Evolutionary conservation across 1,284 basidiomycete species (phyloP).

Genomic region (Cryptococcus sp.): DNA sequence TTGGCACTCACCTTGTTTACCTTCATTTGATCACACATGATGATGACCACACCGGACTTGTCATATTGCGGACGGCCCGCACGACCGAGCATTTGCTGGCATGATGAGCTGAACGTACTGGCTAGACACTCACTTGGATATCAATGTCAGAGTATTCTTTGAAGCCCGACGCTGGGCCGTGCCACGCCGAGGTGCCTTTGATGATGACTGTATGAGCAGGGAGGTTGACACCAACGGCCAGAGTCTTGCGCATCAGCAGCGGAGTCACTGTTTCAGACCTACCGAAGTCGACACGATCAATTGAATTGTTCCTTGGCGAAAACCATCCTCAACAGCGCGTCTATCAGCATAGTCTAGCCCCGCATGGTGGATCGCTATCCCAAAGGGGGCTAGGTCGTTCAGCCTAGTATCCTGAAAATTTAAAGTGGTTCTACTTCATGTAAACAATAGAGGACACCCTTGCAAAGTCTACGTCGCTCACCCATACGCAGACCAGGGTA

Average conservation of each 20-base stretch:
- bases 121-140: slow-evolving; percentile 38
- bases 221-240: slow-evolving; percentile 60
- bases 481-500: slow-evolving; percentile 62
- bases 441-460: too few relatives aligned
- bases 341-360: slow-evolving; percentile 56
- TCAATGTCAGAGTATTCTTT: slow-evolving; percentile 53
- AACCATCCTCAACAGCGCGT: slow-evolving; percentile 54
- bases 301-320: slow-evolving; percentile 50
- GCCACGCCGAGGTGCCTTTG: slow-evolving; percentile 49
- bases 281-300: slow-evolving; percentile 53
- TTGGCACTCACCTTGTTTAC: slow-evolving; percentile 27
- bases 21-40: slow-evolving; percentile 44
- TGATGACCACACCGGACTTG: slow-evolving; percentile 50
- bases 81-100: slow-evolving; percentile 55
- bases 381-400: slow-evolving; percentile 35
- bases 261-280: slow-evolving; percentile 5
- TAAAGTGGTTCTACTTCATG: too few relatives aligned
- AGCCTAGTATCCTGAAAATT: slow-evolving; percentile 32
- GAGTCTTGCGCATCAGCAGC: slow-evolving; percentile 43
- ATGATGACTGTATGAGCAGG: slow-evolving; percentile 55
- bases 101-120: background rate
- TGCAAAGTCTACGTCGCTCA: too few relatives aligned
- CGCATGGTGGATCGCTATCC: slow-evolving; percentile 59
- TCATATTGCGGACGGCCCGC: slow-evolving; percentile 91
- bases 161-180: slow-evolving; percentile 34